phyloP scores from a whole-genome alignment of 2,329 filamentous ascomycete genomes.

The Sclerotinia glacialis region DNA sequence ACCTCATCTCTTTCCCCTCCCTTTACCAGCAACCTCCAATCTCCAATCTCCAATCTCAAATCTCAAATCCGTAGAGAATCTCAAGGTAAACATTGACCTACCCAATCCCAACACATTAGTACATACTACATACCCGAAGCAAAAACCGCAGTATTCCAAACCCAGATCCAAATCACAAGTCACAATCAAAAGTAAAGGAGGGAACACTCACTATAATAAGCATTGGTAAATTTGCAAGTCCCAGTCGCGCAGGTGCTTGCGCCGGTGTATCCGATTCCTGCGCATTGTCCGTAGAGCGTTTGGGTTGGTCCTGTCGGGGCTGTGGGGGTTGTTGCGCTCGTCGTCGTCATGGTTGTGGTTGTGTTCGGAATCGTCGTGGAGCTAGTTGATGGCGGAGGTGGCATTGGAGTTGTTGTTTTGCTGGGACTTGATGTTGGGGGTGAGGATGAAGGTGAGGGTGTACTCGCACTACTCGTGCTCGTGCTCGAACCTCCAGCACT shows the following conservation, averaged over 20 bases:
- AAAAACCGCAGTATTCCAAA: too few species aligned
- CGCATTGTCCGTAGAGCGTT: conserved; percentile 31
- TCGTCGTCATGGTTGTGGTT: too few species aligned
- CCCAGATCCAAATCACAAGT: too few species aligned
- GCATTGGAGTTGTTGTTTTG: not conserved
- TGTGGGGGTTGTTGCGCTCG: not conserved
- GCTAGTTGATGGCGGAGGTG: not conserved
- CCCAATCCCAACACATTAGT: too few species aligned
- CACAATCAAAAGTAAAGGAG: too few species aligned
- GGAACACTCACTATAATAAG: conserved; percentile 27
- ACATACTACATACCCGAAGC: too few species aligned
- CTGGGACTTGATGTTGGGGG: not conserved
- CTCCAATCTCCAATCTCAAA: too few species aligned
- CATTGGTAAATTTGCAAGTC: conserved; percentile 26
- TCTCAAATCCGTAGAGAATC: too few species aligned
- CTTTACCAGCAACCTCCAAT: too few species aligned
- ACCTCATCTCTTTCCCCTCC: too few species aligned
- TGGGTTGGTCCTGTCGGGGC: not conserved
- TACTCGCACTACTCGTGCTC: not conserved
- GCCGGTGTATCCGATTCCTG: conserved; percentile 28
- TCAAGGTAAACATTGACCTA: too few species aligned
- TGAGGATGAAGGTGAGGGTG: not conserved
- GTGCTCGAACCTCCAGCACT: not conserved
- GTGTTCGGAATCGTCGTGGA: too few species aligned
- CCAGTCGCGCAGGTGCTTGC: conserved; percentile 27